Percentiles rank a stretch among this genome's conserved stretches.
Conservation (phyloP, 1,284 basidiomycete species). For the Irpex lacteus region DNA sequence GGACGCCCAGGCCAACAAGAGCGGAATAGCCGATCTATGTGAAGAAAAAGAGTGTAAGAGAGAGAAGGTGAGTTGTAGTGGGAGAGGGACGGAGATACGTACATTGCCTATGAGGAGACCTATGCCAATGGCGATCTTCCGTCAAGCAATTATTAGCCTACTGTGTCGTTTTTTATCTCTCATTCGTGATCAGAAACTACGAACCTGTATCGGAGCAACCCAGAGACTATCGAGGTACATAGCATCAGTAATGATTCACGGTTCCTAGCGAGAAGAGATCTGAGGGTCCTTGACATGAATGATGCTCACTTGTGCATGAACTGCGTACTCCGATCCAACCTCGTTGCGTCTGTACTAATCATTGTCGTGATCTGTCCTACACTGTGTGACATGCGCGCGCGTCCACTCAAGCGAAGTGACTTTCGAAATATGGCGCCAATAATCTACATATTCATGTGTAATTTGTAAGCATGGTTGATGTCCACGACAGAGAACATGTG, state of each 20-base stretch:
- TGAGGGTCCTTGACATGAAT: no score
- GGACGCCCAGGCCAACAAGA: conserved; percentile 66
- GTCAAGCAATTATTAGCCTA: no score
- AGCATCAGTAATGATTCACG: conserved; percentile 6
- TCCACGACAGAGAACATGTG: no score
- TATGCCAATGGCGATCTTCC: conserved; percentile 56
- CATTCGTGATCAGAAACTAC: not conserved
- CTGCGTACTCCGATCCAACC: conserved; percentile 46
- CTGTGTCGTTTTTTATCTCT: no score
- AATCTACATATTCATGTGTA: conserved; percentile 34
- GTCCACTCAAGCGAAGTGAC: conserved; percentile 65
- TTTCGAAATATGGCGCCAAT: conserved; percentile 73
- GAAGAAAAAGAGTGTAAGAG: conserved; percentile 5
- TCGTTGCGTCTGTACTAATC: conserved; percentile 60
- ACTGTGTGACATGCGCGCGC: conserved; percentile 56
- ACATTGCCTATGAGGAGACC: conserved; percentile 64
- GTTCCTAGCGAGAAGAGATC: not conserved
- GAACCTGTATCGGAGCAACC: conserved; percentile 53
- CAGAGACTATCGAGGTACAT: conserved; percentile 40
- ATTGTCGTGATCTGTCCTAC: conserved; percentile 72
- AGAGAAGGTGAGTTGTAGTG: not conserved
- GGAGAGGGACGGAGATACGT: conserved; percentile 15
- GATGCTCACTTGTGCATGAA: conserved; percentile 49
- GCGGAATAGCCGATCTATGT: conserved; percentile 65
- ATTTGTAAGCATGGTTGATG: not conserved